Evolutionary conservation across 768 basidiomycete genomes (phyloP).

Genomic region (Boletus coccyginus): DNA sequence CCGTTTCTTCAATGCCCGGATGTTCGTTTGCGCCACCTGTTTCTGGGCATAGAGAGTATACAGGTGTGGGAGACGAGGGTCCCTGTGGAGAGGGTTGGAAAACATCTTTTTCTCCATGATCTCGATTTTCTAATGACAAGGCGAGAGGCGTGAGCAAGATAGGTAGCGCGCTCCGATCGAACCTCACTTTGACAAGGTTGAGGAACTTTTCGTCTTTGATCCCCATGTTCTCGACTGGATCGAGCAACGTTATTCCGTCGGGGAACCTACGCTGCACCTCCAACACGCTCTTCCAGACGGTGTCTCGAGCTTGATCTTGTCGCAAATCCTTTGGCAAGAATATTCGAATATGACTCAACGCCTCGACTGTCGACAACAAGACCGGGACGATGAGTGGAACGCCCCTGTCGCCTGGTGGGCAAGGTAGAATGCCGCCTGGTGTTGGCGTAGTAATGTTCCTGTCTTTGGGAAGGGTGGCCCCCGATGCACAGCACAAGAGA

Average conservation of each 20-base stretch:
- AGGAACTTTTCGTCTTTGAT: slow-evolving; percentile 95
- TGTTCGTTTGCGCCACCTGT: slow-evolving; percentile 61
- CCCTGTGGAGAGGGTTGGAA: slow-evolving; percentile 73
- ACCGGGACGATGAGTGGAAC: slow-evolving; percentile 86
- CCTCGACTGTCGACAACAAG: slow-evolving; percentile 80
- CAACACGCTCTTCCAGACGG: slow-evolving; percentile 83
- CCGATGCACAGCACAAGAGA: slow-evolving; percentile 73
- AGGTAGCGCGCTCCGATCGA: background rate
- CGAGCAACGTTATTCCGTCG: slow-evolving; percentile 80
- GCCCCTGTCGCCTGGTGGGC: slow-evolving; percentile 67
- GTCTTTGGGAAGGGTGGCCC: slow-evolving; percentile 59
- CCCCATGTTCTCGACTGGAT: slow-evolving; percentile 92
- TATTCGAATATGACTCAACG: slow-evolving; percentile 83
- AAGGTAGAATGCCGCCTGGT: slow-evolving; percentile 74
- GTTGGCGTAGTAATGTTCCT: slow-evolving; percentile 52
- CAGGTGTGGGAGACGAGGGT: slow-evolving; percentile 72
- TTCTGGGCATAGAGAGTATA: slow-evolving; percentile 82
- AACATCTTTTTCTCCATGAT: slow-evolving; percentile 85
- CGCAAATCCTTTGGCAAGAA: slow-evolving; percentile 90
- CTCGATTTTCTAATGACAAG: slow-evolving; percentile 72
- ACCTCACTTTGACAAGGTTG: slow-evolving; percentile 71
- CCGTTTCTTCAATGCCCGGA: slow-evolving; percentile 77
- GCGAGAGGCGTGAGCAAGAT: background rate
- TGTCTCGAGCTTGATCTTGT: slow-evolving; percentile 69
- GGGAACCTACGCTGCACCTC: slow-evolving; percentile 93